These are phyloP conservation scores for Suillus decipiens DNA, from an alignment of 768 basidiomycete species.

Conservation along the genomic window DNA sequence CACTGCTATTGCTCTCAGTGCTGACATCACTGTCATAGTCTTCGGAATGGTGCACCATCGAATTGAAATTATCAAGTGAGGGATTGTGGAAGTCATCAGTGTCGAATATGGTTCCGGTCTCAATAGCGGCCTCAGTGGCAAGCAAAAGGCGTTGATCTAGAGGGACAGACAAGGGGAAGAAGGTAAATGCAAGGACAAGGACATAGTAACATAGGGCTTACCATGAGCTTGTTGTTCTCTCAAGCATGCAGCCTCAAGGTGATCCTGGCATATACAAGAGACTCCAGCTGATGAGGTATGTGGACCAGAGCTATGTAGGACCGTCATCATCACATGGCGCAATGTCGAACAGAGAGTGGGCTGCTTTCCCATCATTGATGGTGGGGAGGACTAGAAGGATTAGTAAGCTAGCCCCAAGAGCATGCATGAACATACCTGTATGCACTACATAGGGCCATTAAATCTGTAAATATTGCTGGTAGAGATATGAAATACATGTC, in stretches of 20 bases:
- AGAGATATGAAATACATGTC: not conserved
- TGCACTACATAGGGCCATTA: not conserved
- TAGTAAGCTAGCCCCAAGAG: not conserved
- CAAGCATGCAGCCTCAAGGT: not conserved
- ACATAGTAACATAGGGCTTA: not conserved
- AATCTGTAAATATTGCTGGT: not conserved
- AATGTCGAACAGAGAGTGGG: not conserved
- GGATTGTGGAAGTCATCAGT: not conserved
- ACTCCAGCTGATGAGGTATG: not conserved
- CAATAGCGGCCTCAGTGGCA: not conserved
- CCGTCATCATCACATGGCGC: not conserved
- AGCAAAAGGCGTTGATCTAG: not conserved
- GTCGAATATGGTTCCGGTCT: not conserved
- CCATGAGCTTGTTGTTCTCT: not conserved
- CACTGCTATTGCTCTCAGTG: too few relatives aligned
- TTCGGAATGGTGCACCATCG: too few relatives aligned
- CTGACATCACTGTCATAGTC: too few relatives aligned
- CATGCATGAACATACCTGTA: not conserved
- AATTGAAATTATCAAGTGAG: too few relatives aligned
- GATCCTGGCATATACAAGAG: not conserved
- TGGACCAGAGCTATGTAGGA: not conserved
- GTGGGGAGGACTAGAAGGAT: not conserved
- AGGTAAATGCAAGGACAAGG: too few relatives aligned
- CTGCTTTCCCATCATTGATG: not conserved
- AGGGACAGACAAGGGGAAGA: not conserved